Base-by-base conservation (phyloP, 495 filamentous ascomycete species). In the Talaromyces ruber region DNA sequence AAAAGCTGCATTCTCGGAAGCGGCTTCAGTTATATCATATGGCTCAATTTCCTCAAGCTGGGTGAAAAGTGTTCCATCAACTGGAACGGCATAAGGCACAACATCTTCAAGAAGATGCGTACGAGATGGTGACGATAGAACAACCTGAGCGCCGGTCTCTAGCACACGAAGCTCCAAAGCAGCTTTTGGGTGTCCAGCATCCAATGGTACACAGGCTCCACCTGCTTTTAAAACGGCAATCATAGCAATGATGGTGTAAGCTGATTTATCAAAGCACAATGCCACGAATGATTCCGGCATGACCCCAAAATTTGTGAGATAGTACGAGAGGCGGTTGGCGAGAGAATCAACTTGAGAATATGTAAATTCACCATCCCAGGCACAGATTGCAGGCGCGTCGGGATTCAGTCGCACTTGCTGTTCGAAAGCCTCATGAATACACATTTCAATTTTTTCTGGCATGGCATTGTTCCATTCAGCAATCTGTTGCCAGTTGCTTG, bases 321-420 rank as follows among this genome's bases (percentile, higher is more conserved):
- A 79, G 14, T 60, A 67, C 4, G 83, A 80, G 24, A 86, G 70
- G 9, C 70, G 70, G 1, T 72, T 71, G 7, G 82, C 76, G 9
- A 78, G 64, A 8, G 75, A 64, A 34, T 83, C 75, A 9, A 86
- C 71, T 52, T 82, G 74, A 5, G 70, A 70, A 63, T 85, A 85
- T 2, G 74, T 83, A 14, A 82, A 71, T 9, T 64, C 68, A 0
- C 74, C 79, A 68, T 86, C 84, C 77, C 81, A 79, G 16, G 74
- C 71, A 25, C 64, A 68, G 24, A 84, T 67, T 3, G 81, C 81
- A 30, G 70, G 60, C 24, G 71, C 60, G 37, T 74, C 65, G 1
- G 78, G 78, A 12, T 68, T 66, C 7, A 68, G 61, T n/a, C 65
- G 65, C 1, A 69, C 74, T 62, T 75, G 74, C 24, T 78, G 72